Conservation (phyloP, 345 rosid species). For the Brassica rapa region DNA sequence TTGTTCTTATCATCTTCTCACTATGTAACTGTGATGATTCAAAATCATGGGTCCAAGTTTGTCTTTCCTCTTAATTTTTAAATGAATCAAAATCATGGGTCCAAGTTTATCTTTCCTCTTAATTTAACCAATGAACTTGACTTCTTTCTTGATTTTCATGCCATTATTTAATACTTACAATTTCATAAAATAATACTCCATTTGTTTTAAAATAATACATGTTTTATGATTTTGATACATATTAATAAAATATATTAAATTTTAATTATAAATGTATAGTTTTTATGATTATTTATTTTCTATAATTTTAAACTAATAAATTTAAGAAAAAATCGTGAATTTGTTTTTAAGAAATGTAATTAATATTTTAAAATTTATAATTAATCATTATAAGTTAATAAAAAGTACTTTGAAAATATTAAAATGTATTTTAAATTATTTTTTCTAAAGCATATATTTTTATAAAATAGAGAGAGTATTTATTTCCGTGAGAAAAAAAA, state of each 20-base stretch:
- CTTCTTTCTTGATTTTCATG: constrained; percentile 5
- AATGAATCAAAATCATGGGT: background rate
- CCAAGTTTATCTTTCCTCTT: background rate
- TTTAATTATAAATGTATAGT: no score
- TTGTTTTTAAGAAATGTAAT: no score
- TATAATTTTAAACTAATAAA: no score
- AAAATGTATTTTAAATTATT: no score
- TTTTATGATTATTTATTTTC: no score
- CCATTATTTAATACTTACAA: background rate
- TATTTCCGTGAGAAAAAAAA: background rate
- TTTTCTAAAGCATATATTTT: no score
- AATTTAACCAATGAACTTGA: background rate
- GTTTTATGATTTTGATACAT: no score
- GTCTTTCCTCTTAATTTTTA: background rate
- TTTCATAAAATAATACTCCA: background rate
- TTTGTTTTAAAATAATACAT: background rate
- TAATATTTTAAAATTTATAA: no score
- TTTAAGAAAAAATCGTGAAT: no score
- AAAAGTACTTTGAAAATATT: no score
- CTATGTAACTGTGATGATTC: background rate
- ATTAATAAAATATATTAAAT: no score
- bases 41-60: background rate
- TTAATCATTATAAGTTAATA: no score
- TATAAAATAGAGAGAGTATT: background rate
- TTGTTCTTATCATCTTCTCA: constrained; percentile 16